phyloP scores from a whole-genome alignment of 1,284 basidiomycete genomes.

The Stereum hirsutum region DNA sequence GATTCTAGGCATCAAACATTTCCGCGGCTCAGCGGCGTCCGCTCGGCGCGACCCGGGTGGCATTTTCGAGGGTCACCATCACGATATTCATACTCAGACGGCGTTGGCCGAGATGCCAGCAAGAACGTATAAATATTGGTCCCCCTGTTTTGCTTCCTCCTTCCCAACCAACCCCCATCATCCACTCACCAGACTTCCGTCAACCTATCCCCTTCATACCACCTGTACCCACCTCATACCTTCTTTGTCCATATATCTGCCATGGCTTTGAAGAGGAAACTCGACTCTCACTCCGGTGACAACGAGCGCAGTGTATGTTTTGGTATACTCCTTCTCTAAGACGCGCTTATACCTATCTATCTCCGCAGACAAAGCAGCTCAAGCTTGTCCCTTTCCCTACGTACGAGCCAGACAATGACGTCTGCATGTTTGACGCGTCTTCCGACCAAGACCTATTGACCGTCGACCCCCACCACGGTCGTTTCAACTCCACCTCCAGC shows the following conservation, averaged over 20 bases:
- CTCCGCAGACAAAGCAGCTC: conserved; percentile 44
- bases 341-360: conserved; percentile 13
- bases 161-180: no score
- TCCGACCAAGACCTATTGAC: conserved; percentile 38
- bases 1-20: no score
- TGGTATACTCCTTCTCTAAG: conserved; percentile 23
- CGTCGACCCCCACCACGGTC: conserved; percentile 47
- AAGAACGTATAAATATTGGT: no score
- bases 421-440: conserved; percentile 53
- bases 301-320: conserved; percentile 28
- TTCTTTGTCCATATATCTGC: conserved; percentile 5
- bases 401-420: conserved; percentile 48
- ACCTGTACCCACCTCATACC: conserved; percentile 2
- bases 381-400: conserved; percentile 68
- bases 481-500: conserved; percentile 58
- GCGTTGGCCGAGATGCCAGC: no score
- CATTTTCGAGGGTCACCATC: no score
- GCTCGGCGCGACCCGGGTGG: no score
- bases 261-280: conserved; percentile 70
- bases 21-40: no score
- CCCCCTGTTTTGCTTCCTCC: no score
- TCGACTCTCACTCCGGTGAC: conserved; percentile 49
- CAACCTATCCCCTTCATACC: no score
- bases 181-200: no score
- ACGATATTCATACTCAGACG: no score